Evolutionary conservation across 768 basidiomycete species (phyloP), one percentile per base, ranked within the genome.

Genomic region (Naganishia friedmannii): DNA sequence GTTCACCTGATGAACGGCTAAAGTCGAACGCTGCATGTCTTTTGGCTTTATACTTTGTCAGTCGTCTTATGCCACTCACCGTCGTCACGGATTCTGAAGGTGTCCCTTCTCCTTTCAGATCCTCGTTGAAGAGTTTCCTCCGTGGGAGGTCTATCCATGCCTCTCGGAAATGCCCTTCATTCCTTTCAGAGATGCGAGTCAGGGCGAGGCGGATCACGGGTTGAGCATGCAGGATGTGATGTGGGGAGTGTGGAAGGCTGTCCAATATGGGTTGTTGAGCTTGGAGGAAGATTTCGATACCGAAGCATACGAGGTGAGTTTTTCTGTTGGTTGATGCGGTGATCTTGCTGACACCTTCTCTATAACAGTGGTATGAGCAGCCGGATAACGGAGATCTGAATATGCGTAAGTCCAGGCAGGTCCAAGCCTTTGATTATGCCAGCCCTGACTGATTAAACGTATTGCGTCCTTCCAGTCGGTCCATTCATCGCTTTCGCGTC

Each of bases 21-120:
- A 98, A 97, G 80, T 91, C 93, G 7, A 98, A 97, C 77, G 92
- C 95, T 6, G 93, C 93, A 0, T 83, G 98, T n/a, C 83, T 98
- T 31, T 90, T 97, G 84, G 89, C 93, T 13, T 86, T 98, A 55
- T 98, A 92, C 79, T 87, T 91, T 60, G 95, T 97, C 76, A 72
- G 92, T 85, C 55, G 6, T 42, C 1, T 34, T 26, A 51, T 29
- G 34, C 45, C 15, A 17, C 31, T 51, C 34, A 34, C 23, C 23
- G 19, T 34, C n/a, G 10, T 26, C 15, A 10, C 53, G 17, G 12
- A 2, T 60, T 4, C 42, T 42, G 42, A 42, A 42, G 21, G 21
- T 29, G 31, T n/a, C 39, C 74, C 93, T 96, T 0, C 88, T 80
- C 86, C 90, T 66, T 88, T 89, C 29, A 72, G 71, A 48, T 71